These are phyloP conservation scores for Pythium dissimile DNA, from an alignment of 352 stramenopile species.

Conservation along the genomic window DNA sequence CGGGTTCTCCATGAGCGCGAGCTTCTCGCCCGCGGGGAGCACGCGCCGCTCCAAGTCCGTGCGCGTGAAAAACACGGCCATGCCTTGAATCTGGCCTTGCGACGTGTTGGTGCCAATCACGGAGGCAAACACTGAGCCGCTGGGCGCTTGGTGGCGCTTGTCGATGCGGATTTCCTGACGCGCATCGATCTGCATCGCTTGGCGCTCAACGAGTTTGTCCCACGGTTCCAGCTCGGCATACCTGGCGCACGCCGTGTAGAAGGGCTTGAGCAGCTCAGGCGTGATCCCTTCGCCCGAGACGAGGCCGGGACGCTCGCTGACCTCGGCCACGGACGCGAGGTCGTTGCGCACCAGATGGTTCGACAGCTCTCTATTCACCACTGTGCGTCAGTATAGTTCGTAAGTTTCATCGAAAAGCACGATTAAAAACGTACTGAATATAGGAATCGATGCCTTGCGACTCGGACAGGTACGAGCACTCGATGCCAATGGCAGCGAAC, in stretches of 20 bases:
- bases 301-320: slow-evolving; percentile 67
- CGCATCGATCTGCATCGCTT: slow-evolving; percentile 78
- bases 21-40: slow-evolving; percentile 52
- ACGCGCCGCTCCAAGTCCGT: slow-evolving; percentile 73
- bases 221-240: slow-evolving; percentile 71
- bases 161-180: slow-evolving; percentile 62
- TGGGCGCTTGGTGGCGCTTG: slow-evolving; percentile 48
- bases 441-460: slow-evolving; percentile 84
- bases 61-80: slow-evolving; percentile 80
- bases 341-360: slow-evolving; percentile 82
- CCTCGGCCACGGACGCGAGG: slow-evolving; percentile 66
- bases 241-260: slow-evolving; percentile 60
- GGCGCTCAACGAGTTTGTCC: slow-evolving; percentile 61
- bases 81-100: slow-evolving; percentile 60
- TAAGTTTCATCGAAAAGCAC: background rate
- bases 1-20: slow-evolving; percentile 72
- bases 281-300: slow-evolving; percentile 55
- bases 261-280: slow-evolving; percentile 46
- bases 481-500: slow-evolving; percentile 69
- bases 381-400: background rate
- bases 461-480: slow-evolving; percentile 83
- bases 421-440: slow-evolving; percentile 51
- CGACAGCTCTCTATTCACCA: slow-evolving; percentile 55
- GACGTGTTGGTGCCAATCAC: slow-evolving; percentile 59
- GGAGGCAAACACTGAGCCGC: slow-evolving; percentile 68